A percentile compares a stretch with the other conserved stretches of the same genome.
phyloP scores from a whole-genome alignment of 1,284 basidiomycete species.

The Hortiboletus rubellus region DNA sequence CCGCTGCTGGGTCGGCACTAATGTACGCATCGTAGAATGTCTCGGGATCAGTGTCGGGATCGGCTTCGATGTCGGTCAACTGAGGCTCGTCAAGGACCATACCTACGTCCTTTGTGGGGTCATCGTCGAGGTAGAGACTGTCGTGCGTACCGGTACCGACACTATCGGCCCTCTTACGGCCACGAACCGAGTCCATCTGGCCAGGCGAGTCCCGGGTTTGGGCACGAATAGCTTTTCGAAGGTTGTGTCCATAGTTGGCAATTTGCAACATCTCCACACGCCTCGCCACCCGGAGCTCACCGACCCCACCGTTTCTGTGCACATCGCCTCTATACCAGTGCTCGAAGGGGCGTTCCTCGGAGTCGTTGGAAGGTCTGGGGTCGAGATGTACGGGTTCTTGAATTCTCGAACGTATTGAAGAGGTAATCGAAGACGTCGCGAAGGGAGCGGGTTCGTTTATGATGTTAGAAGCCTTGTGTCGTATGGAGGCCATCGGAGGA shows the following conservation, averaged over 20 bases:
- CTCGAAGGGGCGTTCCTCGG: slow-evolving; percentile 75
- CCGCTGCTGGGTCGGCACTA: slow-evolving; percentile 11
- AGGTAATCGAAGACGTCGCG: slow-evolving; percentile 37
- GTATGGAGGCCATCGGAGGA: slow-evolving; percentile 22
- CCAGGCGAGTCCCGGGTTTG: slow-evolving; percentile 25
- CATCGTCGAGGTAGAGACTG: slow-evolving; percentile 69
- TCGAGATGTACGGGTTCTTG: slow-evolving; percentile 20
- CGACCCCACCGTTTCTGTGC: slow-evolving; percentile 76
- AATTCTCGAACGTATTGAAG: slow-evolving; percentile 31
- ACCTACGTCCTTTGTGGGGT: slow-evolving; percentile 41
- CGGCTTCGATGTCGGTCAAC: slow-evolving; percentile 62
- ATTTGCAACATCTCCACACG: slow-evolving; percentile 80
- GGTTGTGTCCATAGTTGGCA: slow-evolving; percentile 70
- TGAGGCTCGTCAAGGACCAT: slow-evolving; percentile 71
- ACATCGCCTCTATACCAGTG: slow-evolving; percentile 83
- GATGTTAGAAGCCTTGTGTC: slow-evolving; percentile 36
- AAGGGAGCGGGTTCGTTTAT: slow-evolving; percentile 54
- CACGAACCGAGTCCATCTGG: slow-evolving; percentile 28
- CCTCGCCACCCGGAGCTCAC: slow-evolving; percentile 68
- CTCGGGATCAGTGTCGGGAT: slow-evolving; percentile 34
- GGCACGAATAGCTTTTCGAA: slow-evolving; percentile 24
- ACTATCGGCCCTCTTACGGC: slow-evolving; percentile 60
- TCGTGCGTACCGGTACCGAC: slow-evolving; percentile 49
- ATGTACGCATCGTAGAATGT: slow-evolving; percentile 31
- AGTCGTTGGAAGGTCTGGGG: slow-evolving; percentile 62